Evolutionary conservation across 768 basidiomycete genomes (phyloP), one percentile per base, ranked within the genome.

Genomic region (Dioszegia hungarica): DNA sequence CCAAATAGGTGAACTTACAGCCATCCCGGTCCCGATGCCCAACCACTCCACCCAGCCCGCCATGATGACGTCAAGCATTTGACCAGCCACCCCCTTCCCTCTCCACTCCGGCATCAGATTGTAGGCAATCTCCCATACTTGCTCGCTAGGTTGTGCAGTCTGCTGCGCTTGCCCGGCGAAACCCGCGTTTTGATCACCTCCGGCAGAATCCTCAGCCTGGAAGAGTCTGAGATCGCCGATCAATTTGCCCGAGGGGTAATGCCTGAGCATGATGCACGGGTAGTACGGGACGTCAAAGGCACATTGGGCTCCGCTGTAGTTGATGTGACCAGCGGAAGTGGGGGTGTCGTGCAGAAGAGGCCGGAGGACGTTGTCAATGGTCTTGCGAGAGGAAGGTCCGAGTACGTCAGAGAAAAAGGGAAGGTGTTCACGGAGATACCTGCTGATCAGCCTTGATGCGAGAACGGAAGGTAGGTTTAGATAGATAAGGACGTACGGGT

Each of bases 31-130:
- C 11, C 25, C 31, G 5, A 56, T 28, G 1, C 37, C 37, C 2
- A 48, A 25, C 46, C 46, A 48, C 12, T 28, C 5, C 12, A 24
- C 45, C 55, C 55, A 56, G n/a, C 14, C 39, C 4, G 24, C 46
- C 15, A 56, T n/a, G 11, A 48, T n/a, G 1, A 31, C 55, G 14
- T 19, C 19, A 20, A 48, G 15, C 24, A 47, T 19, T 22, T 19
- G 29, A 2, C 44, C 27, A 15, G 29, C 56, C 6, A 58, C 29
- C 11, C 46, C 46, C n/a, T 33, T 29, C 5, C 56, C 56, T 24
- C 48, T 48, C 40, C 49, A 25, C 29, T 29, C 47, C 11, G 56
- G 56, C 17, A 44, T 50, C 14, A 57, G 20, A 20, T 57, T 47
- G 22, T 50, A 57, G 3, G 47, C 14, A 3, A 57, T 22, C 40